phyloP scores from a whole-genome alignment of 2,329 filamentous ascomycete genomes.

The Diaporthe sp. region DNA sequence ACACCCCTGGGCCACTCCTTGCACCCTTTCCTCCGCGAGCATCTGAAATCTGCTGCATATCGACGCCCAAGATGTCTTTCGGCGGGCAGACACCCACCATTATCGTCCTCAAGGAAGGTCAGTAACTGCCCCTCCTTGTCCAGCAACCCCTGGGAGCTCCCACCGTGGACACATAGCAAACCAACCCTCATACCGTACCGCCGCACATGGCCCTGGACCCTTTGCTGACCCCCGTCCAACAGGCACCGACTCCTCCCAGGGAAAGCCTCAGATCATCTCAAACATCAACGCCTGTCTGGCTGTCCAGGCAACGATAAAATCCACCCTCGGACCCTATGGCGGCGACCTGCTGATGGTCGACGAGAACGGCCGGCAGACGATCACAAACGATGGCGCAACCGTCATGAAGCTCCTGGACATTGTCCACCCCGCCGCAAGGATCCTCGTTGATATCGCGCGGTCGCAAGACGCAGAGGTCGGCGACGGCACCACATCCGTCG shows the following conservation, averaged over 20 bases:
- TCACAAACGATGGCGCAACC: slow-evolving; percentile 98
- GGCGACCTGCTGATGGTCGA: slow-evolving; percentile 97
- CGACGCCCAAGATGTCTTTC: slow-evolving; percentile 82
- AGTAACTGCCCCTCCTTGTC: slow-evolving; percentile 55
- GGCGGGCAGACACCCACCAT: slow-evolving; percentile 98
- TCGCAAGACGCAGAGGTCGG: slow-evolving; percentile 99
- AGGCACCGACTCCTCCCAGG: slow-evolving; percentile 98
- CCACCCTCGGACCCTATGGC: slow-evolving; percentile 95
- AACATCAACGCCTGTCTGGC: slow-evolving; percentile 99
- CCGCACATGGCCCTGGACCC: slow-evolving; percentile 36
- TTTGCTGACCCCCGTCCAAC: slow-evolving; percentile 44
- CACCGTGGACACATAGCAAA: slow-evolving; percentile 14
- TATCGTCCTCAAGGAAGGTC: slow-evolving; percentile 97
- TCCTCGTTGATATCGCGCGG: slow-evolving; percentile 97
- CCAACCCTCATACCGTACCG: background rate
- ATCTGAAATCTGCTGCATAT: background rate
- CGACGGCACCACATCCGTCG: slow-evolving; percentile 97
- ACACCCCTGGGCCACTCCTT: slow-evolving; percentile 16
- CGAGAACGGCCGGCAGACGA: slow-evolving; percentile 94
- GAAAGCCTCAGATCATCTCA: slow-evolving; percentile 94
- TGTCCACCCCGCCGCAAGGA: slow-evolving; percentile 95
- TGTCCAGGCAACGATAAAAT: slow-evolving; percentile 95
- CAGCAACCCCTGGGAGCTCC: slow-evolving; percentile 45
- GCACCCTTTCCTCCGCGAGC: background rate
- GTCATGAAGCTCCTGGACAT: slow-evolving; percentile 99